Evolutionary conservation across 257 asterid species (phyloP).

Genomic region (Nemophila menziesii): DNA sequence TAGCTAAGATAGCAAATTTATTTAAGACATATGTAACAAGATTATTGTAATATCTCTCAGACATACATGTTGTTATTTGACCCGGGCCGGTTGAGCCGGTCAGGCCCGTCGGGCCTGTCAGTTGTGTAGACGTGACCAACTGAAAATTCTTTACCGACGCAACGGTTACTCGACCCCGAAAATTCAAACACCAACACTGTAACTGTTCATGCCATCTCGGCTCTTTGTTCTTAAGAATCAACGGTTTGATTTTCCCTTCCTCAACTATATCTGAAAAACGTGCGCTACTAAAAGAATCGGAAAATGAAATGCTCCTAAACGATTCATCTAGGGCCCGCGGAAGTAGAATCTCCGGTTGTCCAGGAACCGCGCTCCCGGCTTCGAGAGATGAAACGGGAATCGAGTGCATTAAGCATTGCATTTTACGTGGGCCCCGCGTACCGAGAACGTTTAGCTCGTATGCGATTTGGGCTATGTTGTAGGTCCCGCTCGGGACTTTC

Average conservation of each 20-base stretch:
- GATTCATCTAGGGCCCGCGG: neutral
- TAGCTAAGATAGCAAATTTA: too few relatives aligned
- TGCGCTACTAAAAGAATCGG: neutral
- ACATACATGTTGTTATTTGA: too few relatives aligned
- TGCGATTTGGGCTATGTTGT: slow-evolving; percentile 12
- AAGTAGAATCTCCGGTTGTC: slow-evolving; percentile 14
- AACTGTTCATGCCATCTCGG: slow-evolving; percentile 20
- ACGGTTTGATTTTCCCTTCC: slow-evolving; percentile 4
- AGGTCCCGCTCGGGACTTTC: slow-evolving; percentile 9
- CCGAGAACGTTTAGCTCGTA: slow-evolving; percentile 19
- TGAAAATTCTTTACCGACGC: slow-evolving; percentile 18
- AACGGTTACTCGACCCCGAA: slow-evolving; percentile 15
- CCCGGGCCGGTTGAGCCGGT: neutral
- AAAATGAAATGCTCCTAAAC: neutral
- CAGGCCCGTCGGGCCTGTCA: too few relatives aligned
- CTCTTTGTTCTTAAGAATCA: slow-evolving; percentile 13
- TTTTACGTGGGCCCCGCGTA: slow-evolving; percentile 18
- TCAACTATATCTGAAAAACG: neutral
- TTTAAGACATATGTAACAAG: too few relatives aligned
- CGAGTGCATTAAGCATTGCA: slow-evolving; percentile 16
- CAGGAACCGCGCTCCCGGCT: slow-evolving; percentile 14
- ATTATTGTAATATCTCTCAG: too few relatives aligned
- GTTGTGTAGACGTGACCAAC: slow-evolving; percentile 7
- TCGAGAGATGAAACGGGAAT: slow-evolving; percentile 14
- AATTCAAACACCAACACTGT: slow-evolving; percentile 20